Conservation (phyloP, 306 rosid species). For the Prunus davidiana region DNA sequence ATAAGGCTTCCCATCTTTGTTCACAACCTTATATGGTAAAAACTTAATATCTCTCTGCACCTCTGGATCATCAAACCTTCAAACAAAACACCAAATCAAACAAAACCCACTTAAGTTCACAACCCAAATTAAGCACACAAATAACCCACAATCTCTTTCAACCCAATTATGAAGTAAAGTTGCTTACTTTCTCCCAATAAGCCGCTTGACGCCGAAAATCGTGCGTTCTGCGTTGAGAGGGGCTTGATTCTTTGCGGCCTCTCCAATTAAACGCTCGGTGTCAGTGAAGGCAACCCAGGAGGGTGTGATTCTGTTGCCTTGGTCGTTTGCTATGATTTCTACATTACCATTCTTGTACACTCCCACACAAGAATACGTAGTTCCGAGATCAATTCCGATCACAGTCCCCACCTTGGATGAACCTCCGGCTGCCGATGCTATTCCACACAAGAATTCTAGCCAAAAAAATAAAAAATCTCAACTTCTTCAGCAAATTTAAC, state of each 20-base stretch:
- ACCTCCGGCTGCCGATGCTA: constrained; percentile 21
- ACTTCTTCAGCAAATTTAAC: neutral
- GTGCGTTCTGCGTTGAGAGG: constrained; percentile 50
- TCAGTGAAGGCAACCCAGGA: constrained; percentile 60
- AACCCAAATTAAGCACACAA: neutral
- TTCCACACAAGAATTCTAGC: constrained; percentile 30
- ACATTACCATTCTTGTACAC: constrained; percentile 50
- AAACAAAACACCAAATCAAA: neutral
- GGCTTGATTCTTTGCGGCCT: constrained; percentile 65
- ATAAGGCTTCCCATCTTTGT: constrained; percentile 54
- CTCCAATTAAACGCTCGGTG: constrained; percentile 49
- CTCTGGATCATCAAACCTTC: constrained; percentile 50
- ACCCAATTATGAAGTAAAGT: neutral
- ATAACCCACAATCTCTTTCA: neutral
- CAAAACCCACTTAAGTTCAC: neutral
- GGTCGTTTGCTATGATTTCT: constrained; percentile 58
- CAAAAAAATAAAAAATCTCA: neutral
- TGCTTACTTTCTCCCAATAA: constrained; percentile 53
- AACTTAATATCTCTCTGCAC: constrained; percentile 51
- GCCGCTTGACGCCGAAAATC: constrained; percentile 48
- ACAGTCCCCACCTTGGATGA: constrained; percentile 35
- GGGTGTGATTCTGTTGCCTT: constrained; percentile 59
- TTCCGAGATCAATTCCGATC: constrained; percentile 58
- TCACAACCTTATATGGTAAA: constrained; percentile 50
- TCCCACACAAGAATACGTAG: constrained; percentile 53